Evolutionary conservation across 257 asterid genomes (phyloP), one percentile per base, ranked within the genome.

Genomic region (Solanum ossicruentum): DNA sequence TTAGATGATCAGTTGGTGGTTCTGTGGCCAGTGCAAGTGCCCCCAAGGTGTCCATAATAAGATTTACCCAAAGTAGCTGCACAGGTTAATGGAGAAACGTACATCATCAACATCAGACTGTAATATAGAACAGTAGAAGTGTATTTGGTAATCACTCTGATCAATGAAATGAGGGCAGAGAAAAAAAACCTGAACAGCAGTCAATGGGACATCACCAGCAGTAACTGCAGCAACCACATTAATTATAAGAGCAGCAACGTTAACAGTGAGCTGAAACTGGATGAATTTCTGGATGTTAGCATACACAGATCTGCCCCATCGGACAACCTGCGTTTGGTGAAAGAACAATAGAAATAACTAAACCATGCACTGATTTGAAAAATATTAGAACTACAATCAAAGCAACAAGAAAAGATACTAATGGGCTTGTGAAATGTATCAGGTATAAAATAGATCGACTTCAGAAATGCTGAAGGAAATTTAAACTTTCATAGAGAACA

Each of bases 51-150:
- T 96, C 99, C 99, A 96, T 96, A 81, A 96, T 96, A 71, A 96
- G 98, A 89, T 96, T 96, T 58, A 96, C 99, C 99, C 99, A 96
- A 45, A 96, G 99, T 83, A 96, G 97, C 99, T 96, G 95, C 85
- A 87, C 15, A 56, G 57, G 78, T 75, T 41, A 39, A 87, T 36
- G 55, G 71, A 20, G 75, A 57, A 84, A 13, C 21, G 12, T 23
- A 57, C 69, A 85, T 51, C 57, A 60, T 45, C 58, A 70, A 65
- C 67, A 12, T 9, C 32, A 20, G 52, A 72, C 41, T 43, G 61
- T 32, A 57, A 85, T 17, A 18, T 36, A 73, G 65, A 12, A 75
- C 12, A 43, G 54, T 28, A 21, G 55, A 57, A 66, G 26, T 82
- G 43, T 7, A 5, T 52, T 28, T 21, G 61, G 47, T 65, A 41